These are phyloP conservation scores for Nicotiana benthamiana DNA, from an alignment of 257 asterid genomes.

Conservation along the genomic window DNA sequence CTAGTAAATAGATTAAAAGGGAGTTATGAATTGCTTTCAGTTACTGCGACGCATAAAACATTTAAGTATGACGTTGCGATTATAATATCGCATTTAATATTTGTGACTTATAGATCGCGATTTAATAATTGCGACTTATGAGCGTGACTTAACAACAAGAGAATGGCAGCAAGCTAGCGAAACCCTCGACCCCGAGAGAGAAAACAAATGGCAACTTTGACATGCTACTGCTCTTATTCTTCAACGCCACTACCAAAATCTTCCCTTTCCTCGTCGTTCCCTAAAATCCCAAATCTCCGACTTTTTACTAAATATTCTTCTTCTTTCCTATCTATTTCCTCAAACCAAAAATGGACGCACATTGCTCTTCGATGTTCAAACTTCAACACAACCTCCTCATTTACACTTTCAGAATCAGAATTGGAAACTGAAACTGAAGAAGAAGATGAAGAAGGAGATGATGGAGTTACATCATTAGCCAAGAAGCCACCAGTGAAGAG, in stretches of 20 bases:
- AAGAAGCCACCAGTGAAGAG: slow-evolving; percentile 28
- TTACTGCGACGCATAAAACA: too few species aligned
- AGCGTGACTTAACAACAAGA: neutral
- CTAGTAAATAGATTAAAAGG: too few species aligned
- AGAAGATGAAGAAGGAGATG: slow-evolving; percentile 23
- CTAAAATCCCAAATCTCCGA: slow-evolving; percentile 1
- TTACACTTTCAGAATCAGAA: slow-evolving; percentile 30
- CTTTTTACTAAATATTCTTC: neutral
- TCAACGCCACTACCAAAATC: slow-evolving; percentile 1
- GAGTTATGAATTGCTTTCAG: too few species aligned
- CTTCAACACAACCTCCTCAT: slow-evolving; percentile 15
- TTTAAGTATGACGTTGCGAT: too few species aligned
- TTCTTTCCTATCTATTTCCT: neutral
- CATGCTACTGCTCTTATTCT: neutral
- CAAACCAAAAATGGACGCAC: neutral
- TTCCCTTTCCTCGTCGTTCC: slow-evolving; percentile 15
- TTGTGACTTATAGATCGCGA: too few species aligned
- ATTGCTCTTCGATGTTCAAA: slow-evolving; percentile 15
- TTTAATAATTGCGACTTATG: too few species aligned
- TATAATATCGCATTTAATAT: too few species aligned
- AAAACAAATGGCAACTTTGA: neutral
- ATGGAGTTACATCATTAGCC: neutral
- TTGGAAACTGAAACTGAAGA: slow-evolving; percentile 38
- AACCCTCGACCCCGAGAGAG: neutral
- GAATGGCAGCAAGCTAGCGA: neutral